Evolutionary conservation across 129 eudicot species (phyloP).

Genomic region (Ambrosia trifida): DNA sequence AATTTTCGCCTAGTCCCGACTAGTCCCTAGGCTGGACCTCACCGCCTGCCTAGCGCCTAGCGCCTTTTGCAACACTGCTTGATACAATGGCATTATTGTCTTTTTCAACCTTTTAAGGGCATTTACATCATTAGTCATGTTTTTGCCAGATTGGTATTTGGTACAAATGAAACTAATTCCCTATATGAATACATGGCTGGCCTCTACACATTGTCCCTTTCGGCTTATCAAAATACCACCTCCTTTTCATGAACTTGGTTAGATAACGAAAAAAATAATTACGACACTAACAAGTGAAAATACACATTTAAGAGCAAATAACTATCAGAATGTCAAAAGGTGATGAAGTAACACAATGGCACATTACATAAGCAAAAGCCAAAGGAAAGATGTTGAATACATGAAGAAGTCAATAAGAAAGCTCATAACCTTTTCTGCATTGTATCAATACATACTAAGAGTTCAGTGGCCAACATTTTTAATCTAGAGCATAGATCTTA

Average conservation of each 20-base stretch:
- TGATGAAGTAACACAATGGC: neutral
- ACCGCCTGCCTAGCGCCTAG: too few relatives aligned
- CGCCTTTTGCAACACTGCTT: too few relatives aligned
- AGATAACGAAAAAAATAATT: neutral
- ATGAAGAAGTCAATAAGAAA: conserved; percentile 14
- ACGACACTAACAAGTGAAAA: neutral
- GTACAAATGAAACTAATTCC: neutral
- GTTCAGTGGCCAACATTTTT: neutral
- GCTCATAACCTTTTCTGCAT: conserved; percentile 13
- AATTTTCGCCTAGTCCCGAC: too few relatives aligned
- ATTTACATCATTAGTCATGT: neutral
- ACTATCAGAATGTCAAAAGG: neutral
- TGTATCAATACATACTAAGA: neutral
- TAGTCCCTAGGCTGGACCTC: too few relatives aligned
- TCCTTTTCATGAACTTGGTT: neutral
- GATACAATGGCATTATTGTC: neutral
- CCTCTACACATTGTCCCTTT: neutral
- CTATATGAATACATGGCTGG: neutral
- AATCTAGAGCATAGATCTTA: conserved; percentile 36
- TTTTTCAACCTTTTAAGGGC: neutral
- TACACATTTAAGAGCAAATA: neutral
- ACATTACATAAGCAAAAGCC: neutral
- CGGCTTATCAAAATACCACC: neutral
- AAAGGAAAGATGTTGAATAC: neutral
- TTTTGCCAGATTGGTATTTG: neutral